A percentile compares a stretch with the other conserved stretches of the same genome.
These are phyloP conservation scores for Eragrostis tef DNA, from an alignment of 202 grass and related monocot genomes.

Conservation along the genomic window DNA sequence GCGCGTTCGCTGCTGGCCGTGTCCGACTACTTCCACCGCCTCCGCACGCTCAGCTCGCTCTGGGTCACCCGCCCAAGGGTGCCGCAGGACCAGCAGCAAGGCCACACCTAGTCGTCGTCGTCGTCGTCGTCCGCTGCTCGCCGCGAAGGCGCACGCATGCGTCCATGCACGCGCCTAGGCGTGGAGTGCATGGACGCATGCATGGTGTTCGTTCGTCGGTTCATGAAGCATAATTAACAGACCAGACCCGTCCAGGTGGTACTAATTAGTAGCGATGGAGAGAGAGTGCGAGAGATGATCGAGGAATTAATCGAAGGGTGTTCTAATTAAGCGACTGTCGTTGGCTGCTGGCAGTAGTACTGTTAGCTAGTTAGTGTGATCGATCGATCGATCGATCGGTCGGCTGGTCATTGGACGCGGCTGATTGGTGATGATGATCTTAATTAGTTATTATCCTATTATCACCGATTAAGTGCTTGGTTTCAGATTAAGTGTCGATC, in stretches of 20 bases:
- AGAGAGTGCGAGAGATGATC: background rate
- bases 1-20: conserved; percentile 80
- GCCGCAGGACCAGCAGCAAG: conserved; percentile 37
- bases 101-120: conserved; percentile 33
- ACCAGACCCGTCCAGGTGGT: background rate
- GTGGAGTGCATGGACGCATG: conserved; percentile 5
- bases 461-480: background rate
- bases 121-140: background rate
- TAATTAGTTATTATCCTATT: conserved; percentile 17
- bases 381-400: conserved; percentile 9
- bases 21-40: conserved; percentile 80
- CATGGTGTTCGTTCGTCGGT: background rate
- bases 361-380: conserved; percentile 8
- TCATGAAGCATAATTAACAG: conserved; percentile 3
- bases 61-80: conserved; percentile 71
- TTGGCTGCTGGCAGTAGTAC: conserved; percentile 8
- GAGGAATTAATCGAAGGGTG: background rate
- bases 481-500: background rate
- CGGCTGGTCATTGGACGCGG: conserved; percentile 1
- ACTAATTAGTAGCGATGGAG: background rate
- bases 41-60: conserved; percentile 85
- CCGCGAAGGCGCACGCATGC: background rate
- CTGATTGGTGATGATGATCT: conserved; percentile 18
- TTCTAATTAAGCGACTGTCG: conserved; percentile 4
- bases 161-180: conserved; percentile 21